Conservation (phyloP, 495 filamentous ascomycete genomes). For the Neurospora sp. region DNA sequence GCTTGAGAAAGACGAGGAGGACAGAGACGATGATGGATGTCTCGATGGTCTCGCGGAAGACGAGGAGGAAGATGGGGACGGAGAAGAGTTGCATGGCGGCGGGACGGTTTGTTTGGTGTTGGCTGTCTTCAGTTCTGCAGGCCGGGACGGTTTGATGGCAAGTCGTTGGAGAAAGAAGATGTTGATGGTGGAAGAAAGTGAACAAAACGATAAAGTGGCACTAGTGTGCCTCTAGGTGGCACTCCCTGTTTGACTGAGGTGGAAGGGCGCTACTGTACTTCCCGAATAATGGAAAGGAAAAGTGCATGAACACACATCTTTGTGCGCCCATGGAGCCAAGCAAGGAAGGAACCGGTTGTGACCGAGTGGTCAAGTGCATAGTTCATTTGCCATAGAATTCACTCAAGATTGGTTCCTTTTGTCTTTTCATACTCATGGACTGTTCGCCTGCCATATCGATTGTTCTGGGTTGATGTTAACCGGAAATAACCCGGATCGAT, state of each 20-base stretch:
- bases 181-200: not conserved
- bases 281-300: not conserved
- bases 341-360: not conserved
- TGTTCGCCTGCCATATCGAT: not conserved
- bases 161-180: not conserved
- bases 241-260: not conserved
- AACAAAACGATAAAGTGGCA: not conserved
- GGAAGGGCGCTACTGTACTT: not conserved
- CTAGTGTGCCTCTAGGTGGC: not conserved
- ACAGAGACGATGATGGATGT: constrained; percentile 74
- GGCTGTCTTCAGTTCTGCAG: not conserved
- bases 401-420: not conserved
- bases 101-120: constrained; percentile 2
- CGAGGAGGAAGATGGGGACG: constrained; percentile 73
- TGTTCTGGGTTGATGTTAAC: not conserved
- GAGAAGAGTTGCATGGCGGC: constrained; percentile 49
- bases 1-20: constrained; percentile 70
- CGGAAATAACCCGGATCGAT: not conserved
- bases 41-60: constrained; percentile 77
- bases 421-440: not conserved
- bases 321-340: not conserved
- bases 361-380: too few species aligned
- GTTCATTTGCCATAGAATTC: not conserved
- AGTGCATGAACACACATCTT: not conserved
- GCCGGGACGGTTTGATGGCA: not conserved